A percentile compares a stretch with the other conserved stretches of the same genome.
Evolutionary conservation across 1,284 basidiomycete species (phyloP).

Genomic region (Cronartium quercuum): DNA sequence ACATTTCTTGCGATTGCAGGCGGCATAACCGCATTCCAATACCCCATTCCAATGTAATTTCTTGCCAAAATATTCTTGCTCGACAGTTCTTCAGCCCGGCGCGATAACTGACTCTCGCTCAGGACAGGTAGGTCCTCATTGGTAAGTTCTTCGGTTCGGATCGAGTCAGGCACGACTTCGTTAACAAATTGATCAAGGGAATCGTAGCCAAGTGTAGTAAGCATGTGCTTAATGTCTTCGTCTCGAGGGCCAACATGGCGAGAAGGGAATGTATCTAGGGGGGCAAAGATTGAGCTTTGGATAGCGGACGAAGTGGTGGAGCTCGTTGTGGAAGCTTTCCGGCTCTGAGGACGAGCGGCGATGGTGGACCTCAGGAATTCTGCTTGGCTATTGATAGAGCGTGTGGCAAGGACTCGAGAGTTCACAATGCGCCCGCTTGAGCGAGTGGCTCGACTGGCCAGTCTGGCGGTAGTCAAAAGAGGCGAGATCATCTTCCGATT

Average conservation of each 20-base stretch:
- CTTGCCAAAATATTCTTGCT: conserved; percentile 72
- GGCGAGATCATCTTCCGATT: not conserved
- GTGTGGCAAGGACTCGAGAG: not conserved
- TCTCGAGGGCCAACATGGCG: conserved; percentile 84
- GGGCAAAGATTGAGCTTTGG: conserved; percentile 57
- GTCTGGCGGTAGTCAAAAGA: not conserved
- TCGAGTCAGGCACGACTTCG: conserved; percentile 69
- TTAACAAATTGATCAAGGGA: conserved; percentile 78
- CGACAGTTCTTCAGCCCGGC: conserved; percentile 69
- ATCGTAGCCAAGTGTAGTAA: conserved; percentile 68
- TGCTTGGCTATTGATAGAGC: not conserved
- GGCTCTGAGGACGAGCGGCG: not conserved
- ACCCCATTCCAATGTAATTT: conserved; percentile 97
- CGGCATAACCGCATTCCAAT: conserved; percentile 87
- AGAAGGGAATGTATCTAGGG: conserved; percentile 77
- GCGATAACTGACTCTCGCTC: conserved; percentile 78
- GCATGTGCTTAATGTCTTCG: conserved; percentile 69
- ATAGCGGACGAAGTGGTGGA: conserved; percentile 1
- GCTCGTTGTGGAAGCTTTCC: not conserved
- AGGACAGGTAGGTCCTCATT: conserved; percentile 65
- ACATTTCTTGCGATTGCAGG: conserved; percentile 89
- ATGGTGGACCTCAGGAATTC: not conserved
- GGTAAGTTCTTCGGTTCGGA: conserved; percentile 63
- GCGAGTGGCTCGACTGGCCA: not conserved
- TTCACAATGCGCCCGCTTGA: not conserved